Evolutionary conservation across 768 basidiomycete species (phyloP).

Genomic region (Leccinum boreale): DNA sequence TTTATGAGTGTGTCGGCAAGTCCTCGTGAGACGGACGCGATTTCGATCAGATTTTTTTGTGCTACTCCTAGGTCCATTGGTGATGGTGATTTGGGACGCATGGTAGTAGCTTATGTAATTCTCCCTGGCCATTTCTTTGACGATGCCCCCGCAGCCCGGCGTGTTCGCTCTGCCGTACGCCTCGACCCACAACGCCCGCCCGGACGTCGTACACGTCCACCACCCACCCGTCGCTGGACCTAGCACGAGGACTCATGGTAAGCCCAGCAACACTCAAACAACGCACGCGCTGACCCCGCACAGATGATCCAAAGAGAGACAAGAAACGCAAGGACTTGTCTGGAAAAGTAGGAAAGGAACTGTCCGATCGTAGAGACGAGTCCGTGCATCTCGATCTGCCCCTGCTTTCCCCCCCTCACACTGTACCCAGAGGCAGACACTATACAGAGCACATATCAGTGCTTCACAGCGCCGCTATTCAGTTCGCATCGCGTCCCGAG

Average conservation of each 20-base stretch:
- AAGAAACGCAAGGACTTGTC: conserved; percentile 66
- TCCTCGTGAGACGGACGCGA: conserved; percentile 1
- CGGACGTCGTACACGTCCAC: conserved; percentile 36
- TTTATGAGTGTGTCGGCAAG: not conserved
- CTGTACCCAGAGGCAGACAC: conserved; percentile 48
- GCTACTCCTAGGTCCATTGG: too few species aligned
- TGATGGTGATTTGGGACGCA: not conserved
- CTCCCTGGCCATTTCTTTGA: not conserved
- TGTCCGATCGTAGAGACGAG: conserved; percentile 75
- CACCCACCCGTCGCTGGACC: conserved; percentile 42
- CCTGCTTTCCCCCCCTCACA: conserved; percentile 12
- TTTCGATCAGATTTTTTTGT: not conserved
- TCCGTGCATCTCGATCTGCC: conserved; percentile 33
- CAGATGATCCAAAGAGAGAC: conserved; percentile 54
- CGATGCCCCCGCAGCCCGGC: conserved; percentile 70
- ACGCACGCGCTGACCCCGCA: conserved; percentile 29
- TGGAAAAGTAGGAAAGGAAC: conserved; percentile 70
- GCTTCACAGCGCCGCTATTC: conserved; percentile 53
- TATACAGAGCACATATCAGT: conserved; percentile 60
- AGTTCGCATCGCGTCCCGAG: conserved; percentile 68
- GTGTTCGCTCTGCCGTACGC: conserved; percentile 61
- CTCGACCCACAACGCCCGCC: conserved; percentile 42
- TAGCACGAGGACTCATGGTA: conserved; percentile 41
- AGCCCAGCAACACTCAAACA: too few species aligned
- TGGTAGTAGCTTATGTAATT: too few species aligned